Evolutionary conservation across 352 stramenopile species (phyloP).

Genomic region (Halophytophthora batemanensis): DNA sequence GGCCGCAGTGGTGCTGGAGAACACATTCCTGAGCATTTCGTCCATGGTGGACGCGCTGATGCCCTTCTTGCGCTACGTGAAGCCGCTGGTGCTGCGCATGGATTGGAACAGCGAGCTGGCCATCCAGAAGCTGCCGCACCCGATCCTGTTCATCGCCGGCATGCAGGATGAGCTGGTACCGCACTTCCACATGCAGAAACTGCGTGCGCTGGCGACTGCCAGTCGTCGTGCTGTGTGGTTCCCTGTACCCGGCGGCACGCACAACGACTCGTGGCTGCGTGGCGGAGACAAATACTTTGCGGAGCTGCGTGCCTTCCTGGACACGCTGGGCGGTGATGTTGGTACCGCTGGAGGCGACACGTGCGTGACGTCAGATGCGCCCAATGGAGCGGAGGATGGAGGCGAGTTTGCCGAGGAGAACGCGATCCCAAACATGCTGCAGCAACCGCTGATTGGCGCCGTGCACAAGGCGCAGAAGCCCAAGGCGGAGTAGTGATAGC

Average conservation of each 20-base stretch:
- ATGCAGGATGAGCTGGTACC: constrained; percentile 91
- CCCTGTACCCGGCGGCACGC: constrained; percentile 85
- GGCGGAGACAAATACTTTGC: constrained; percentile 88
- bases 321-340: constrained; percentile 29
- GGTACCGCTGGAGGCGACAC: no score
- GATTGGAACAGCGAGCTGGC: constrained; percentile 80
- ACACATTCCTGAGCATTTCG: constrained; percentile 93
- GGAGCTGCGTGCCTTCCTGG: constrained; percentile 62
- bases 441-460: constrained; percentile 52
- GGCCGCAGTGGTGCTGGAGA: constrained; percentile 91
- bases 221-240: constrained; percentile 63
- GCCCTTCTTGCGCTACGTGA: constrained; percentile 88
- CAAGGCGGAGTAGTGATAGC: constrained; percentile 20
- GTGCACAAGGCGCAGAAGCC: constrained; percentile 28
- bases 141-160: constrained; percentile 91
- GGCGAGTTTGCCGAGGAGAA: constrained; percentile 32
- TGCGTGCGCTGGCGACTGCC: constrained; percentile 64
- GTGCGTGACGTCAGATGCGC: no score
- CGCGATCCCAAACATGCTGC: constrained; percentile 67
- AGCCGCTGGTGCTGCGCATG: constrained; percentile 89
- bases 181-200: constrained; percentile 82
- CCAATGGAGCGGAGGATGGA: constrained; percentile 6
- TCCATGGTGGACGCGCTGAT: constrained; percentile 94
- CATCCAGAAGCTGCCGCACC: constrained; percentile 66
- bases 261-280: constrained; percentile 94